Conservation (phyloP, 148 eudicot species). For the Agrostemma githago region DNA sequence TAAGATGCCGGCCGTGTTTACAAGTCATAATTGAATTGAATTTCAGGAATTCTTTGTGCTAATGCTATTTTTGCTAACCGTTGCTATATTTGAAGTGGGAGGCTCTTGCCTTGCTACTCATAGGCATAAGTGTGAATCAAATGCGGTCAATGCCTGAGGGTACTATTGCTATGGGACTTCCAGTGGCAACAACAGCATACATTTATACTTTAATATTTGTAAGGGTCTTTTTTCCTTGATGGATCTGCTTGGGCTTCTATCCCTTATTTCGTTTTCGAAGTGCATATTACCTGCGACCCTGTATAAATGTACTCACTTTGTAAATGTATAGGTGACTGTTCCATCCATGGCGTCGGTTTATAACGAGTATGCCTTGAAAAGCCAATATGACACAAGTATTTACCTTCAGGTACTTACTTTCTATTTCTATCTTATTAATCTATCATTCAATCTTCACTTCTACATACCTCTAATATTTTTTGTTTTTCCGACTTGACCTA, state of each 20-base stretch:
- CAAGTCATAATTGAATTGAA: slow-evolving; percentile 2
- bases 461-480: not conserved
- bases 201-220: slow-evolving; percentile 80
- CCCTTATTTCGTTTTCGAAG: not conserved
- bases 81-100: slow-evolving; percentile 66
- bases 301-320: not conserved
- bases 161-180: slow-evolving; percentile 58
- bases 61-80: not conserved
- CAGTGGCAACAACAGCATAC: slow-evolving; percentile 80
- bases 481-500: not conserved
- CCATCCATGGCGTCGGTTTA: slow-evolving; percentile 91
- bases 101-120: slow-evolving; percentile 96
- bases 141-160: slow-evolving; percentile 78
- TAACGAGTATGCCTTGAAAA: slow-evolving; percentile 91
- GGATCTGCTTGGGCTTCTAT: not conserved
- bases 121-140: slow-evolving; percentile 89
- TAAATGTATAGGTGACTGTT: slow-evolving; percentile 67
- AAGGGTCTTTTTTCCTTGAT: slow-evolving; percentile 35
- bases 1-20: slow-evolving; percentile 25
- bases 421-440: not conserved
- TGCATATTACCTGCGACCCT: slow-evolving; percentile 7
- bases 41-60: not conserved
- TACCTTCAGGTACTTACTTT: slow-evolving; percentile 67
- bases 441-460: not conserved
- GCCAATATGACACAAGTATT: slow-evolving; percentile 89